phyloP scores from a whole-genome alignment of 257 asterid species.

The Penstemon newberryi region DNA sequence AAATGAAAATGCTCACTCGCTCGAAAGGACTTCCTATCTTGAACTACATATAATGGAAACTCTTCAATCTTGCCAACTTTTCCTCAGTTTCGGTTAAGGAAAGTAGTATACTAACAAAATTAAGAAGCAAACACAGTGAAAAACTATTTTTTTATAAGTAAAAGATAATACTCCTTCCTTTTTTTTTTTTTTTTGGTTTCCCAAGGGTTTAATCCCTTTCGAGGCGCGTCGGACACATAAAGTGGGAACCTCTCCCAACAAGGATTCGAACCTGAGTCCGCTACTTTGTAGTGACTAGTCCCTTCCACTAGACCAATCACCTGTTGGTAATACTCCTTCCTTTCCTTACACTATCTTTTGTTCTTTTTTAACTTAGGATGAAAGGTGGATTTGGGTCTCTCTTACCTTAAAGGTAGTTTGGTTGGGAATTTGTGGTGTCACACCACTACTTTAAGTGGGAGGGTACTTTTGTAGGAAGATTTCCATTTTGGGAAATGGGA shows the following conservation, averaged over 20 bases:
- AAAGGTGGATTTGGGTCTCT: background rate
- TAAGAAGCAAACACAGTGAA: background rate
- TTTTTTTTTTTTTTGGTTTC: no score
- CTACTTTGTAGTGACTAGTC: conserved; percentile 96
- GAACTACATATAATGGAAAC: background rate
- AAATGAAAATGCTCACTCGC: background rate
- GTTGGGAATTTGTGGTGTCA: background rate
- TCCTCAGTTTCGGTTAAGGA: background rate
- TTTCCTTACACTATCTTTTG: background rate
- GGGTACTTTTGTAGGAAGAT: background rate
- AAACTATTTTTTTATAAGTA: background rate
- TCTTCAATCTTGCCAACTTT: background rate
- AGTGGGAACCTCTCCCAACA: conserved; percentile 5
- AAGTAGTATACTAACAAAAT: background rate
- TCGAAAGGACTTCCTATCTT: conserved; percentile 3
- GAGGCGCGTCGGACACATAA: background rate
- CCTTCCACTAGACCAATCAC: conserved; percentile 85
- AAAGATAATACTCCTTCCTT: background rate
- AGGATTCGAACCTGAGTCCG: background rate
- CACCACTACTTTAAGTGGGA: background rate
- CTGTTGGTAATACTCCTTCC: background rate
- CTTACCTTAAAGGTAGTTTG: background rate
- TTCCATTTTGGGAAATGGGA: background rate
- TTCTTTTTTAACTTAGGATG: background rate
- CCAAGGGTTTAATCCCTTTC: no score